phyloP scores from a whole-genome alignment of 176 grass and related monocot species.

The Aegilops speltoides region DNA sequence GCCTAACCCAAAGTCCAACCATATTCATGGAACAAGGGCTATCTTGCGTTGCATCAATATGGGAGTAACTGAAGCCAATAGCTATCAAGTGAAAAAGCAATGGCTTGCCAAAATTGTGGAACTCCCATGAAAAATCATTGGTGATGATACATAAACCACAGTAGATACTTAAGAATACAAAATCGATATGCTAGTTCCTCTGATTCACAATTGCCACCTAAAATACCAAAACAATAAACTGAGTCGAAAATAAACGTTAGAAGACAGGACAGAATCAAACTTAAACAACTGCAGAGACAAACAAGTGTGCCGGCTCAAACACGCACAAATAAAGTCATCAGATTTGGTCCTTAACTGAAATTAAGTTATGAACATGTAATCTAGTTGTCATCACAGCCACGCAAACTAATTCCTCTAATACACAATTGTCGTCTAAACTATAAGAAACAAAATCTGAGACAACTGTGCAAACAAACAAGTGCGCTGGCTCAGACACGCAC shows the following conservation, averaged over 20 bases:
- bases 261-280: neutral
- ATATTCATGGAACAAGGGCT: neutral
- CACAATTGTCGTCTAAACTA: too few relatives aligned
- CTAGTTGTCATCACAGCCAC: constrained; percentile 52
- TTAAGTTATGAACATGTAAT: too few relatives aligned
- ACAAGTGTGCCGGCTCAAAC: constrained; percentile 42
- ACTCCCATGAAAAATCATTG: neutral
- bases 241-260: too few relatives aligned
- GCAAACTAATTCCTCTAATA: neutral
- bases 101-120: neutral
- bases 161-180: neutral
- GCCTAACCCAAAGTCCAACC: neutral
- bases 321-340: constrained; percentile 77
- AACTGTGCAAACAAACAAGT: too few relatives aligned
- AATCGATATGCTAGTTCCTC: neutral
- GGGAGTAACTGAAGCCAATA: neutral
- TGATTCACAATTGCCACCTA: neutral
- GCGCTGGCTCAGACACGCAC: constrained; percentile 62
- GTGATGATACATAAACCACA: neutral
- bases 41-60: constrained; percentile 18
- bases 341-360: constrained; percentile 13
- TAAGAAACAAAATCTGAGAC: too few relatives aligned
- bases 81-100: neutral
- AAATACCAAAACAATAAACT: neutral
- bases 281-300: neutral